These are phyloP conservation scores for Aspergillus luchuensis DNA, from an alignment of 2,329 filamentous ascomycete species.

Conservation along the genomic window DNA sequence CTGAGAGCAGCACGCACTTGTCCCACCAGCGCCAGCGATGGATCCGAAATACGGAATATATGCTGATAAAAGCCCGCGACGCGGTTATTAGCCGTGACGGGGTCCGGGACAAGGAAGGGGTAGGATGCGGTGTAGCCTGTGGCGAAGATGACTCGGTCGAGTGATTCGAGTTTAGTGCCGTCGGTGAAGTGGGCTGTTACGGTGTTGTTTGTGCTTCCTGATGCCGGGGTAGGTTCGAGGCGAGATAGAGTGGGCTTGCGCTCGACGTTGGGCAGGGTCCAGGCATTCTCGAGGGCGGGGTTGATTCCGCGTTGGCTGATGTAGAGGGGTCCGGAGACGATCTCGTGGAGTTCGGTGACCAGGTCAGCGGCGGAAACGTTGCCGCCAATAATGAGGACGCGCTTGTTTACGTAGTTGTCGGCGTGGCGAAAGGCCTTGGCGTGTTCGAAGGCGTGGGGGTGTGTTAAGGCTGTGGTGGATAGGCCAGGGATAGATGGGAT, in stretches of 20 bases:
- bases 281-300: constrained; percentile 23
- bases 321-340: constrained; percentile 26
- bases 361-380: constrained; percentile 34
- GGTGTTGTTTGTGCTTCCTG: not conserved
- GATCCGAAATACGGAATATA: constrained; percentile 33
- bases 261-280: constrained; percentile 28
- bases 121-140: constrained; percentile 34
- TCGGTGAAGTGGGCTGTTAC: constrained; percentile 27
- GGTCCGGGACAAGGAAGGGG: constrained; percentile 31
- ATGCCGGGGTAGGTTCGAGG: constrained; percentile 5
- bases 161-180: constrained; percentile 13
- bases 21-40: constrained; percentile 33
- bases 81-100: constrained; percentile 27
- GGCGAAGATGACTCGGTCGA: constrained; percentile 36
- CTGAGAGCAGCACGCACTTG: constrained; percentile 32
- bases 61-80: constrained; percentile 34
- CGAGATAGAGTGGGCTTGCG: constrained; percentile 22
- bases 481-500: constrained; percentile 43
- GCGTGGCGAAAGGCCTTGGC: constrained; percentile 38
- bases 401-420: constrained; percentile 41
- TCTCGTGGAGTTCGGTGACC: constrained; percentile 26
- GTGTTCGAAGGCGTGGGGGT: constrained; percentile 41
- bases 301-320: constrained; percentile 25
- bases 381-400: constrained; percentile 33
- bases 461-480: constrained; percentile 29